Base-by-base conservation (phyloP, 169 alveolate species). In the Plasmodium adleri region DNA sequence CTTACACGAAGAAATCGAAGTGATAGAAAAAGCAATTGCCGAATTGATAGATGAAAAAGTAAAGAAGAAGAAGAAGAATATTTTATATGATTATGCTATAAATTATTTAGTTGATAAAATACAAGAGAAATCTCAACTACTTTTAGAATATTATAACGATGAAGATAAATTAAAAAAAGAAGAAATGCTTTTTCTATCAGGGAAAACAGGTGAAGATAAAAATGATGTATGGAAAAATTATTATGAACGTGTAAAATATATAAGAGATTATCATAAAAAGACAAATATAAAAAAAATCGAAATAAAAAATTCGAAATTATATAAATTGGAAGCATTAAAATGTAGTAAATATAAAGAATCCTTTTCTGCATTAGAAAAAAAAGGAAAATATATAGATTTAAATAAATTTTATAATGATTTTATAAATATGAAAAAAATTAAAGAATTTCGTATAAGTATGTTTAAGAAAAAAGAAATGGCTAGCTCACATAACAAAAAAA, bases 311-410 rank as follows among this genome's bases (percentile, higher is more conserved):
- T 64, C 43, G 58, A 93, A 52, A 50, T 88, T 58, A 47, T 93
- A 56, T 92, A 94, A 88, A 74, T 88, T 88, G 32, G 95, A 93
- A 26, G 94, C 95, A 0, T 60, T 90, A 72, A 59, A 78, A 15
- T 75, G 75, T 15, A 93, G 89, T 3, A 85, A 92, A 20, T 74
- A 95, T 10, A 93, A 92, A 68, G 73, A 76, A 50, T 71, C 90
- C 10, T 95, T 95, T 64, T 88, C 93, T 28, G 96, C 96, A 20
- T 94, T 95, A 56, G 97, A 95, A 60, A 95, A 93, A 74, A 86
- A 90, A 64, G 97, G 97, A 6, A 92, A 88, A 50, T 92, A 95
- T 26, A 67, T 95, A 4, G 94, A 90, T 66, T 59, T 95, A 88
- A 92, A 91, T 28, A 94, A 92, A 26, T 92, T 78, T 72, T 95